Conservation (phyloP, 805 yeast genomes). For the Zygosaccharomyces bisporus region DNA sequence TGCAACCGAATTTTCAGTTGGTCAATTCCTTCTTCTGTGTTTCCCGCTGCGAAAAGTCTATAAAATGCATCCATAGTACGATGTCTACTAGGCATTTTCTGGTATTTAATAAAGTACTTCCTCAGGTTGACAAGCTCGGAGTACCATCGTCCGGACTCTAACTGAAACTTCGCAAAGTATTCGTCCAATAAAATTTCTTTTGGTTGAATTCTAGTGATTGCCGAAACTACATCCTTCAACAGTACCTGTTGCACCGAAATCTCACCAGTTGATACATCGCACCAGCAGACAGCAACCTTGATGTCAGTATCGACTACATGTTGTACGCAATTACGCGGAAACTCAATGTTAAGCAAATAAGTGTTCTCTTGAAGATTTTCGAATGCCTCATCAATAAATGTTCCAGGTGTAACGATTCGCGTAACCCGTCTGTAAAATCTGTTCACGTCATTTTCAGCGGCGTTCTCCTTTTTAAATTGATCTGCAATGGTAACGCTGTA, state of each 20-base stretch:
- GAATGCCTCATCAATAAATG: conserved; percentile 81
- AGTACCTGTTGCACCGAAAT: conserved; percentile 64
- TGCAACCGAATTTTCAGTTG: conserved; percentile 28
- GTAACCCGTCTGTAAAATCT: conserved; percentile 64
- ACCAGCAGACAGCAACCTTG: conserved; percentile 77
- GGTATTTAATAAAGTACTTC: conserved; percentile 56
- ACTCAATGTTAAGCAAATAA: conserved; percentile 59
- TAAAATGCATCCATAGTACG: conserved; percentile 39
- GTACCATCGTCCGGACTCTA: conserved; percentile 51
- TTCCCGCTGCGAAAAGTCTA: conserved; percentile 37
- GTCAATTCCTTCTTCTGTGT: conserved; percentile 22
- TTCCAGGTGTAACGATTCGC: conserved; percentile 87
- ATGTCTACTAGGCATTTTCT: conserved; percentile 40
- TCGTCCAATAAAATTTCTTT: conserved; percentile 67
- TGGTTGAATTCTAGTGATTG: conserved; percentile 74
- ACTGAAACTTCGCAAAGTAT: conserved; percentile 38
- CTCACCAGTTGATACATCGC: conserved; percentile 81
- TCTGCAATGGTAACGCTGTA: conserved; percentile 80
- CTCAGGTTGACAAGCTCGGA: conserved; percentile 55
- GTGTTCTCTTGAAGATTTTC: conserved; percentile 70
- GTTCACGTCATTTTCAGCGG: conserved; percentile 35
- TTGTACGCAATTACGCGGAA: conserved; percentile 48
- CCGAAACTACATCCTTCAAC: conserved; percentile 58
- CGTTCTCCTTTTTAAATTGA: conserved; percentile 43
- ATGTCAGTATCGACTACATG: conserved; percentile 37